A percentile compares a stretch with the other conserved stretches of the same genome.
These are phyloP conservation scores for Cyberlindnera galapagoensis DNA, from an alignment of 805 yeast species.

Conservation along the genomic window DNA sequence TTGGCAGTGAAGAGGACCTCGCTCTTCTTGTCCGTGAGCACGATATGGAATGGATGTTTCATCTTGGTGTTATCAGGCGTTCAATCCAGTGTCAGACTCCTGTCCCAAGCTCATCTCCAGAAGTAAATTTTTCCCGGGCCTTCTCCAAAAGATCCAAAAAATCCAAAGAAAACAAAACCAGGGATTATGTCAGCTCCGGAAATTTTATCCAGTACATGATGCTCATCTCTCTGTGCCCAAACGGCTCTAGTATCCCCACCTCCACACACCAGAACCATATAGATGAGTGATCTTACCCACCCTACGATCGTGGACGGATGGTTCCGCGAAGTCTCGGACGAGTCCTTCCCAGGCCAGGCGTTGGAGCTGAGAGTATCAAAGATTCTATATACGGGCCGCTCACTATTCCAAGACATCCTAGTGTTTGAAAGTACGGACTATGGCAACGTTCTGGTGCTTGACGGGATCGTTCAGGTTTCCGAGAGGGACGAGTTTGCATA, in stretches of 20 bases:
- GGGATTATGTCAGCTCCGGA: too few species aligned
- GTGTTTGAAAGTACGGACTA: conserved; percentile 69
- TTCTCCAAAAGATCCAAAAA: too few species aligned
- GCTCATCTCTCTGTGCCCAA: too few species aligned
- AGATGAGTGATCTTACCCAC: conserved; percentile 22
- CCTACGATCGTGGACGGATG: conserved; percentile 52
- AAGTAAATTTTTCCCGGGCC: too few species aligned
- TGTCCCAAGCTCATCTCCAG: too few species aligned
- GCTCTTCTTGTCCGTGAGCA: conserved; percentile 39
- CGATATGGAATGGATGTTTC: conserved; percentile 69
- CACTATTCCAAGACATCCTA: conserved; percentile 69
- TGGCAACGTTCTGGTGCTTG: conserved; percentile 85
- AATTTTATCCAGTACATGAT: too few species aligned
- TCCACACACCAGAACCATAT: too few species aligned
- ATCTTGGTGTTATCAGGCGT: too few species aligned
- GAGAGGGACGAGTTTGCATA: conserved; percentile 92
- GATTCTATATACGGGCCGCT: conserved; percentile 59
- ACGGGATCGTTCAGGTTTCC: conserved; percentile 86
- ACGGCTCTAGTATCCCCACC: too few species aligned
- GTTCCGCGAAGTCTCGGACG: conserved; percentile 73
- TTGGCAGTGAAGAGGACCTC: conserved; percentile 47
- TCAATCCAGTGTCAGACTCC: too few species aligned
- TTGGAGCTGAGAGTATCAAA: conserved; percentile 56
- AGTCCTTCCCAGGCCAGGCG: conserved; percentile 83
- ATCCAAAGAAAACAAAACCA: too few species aligned